Evolutionary conservation across 192 early-diverging fungal genomes (phyloP).

Genomic region (Funneliformis mosseae): DNA sequence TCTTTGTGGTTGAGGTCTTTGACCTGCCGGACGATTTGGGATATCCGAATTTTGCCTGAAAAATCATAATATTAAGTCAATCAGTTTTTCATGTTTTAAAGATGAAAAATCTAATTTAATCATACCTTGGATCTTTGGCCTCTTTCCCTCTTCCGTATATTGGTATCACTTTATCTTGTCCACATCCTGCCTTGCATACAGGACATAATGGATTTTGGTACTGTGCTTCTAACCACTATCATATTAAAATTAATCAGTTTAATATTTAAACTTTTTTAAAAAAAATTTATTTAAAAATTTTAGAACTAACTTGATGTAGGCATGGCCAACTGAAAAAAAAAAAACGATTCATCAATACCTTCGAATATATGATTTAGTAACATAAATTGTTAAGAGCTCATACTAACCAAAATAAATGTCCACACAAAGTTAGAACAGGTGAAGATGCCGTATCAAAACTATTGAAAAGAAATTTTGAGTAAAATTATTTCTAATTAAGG

Average conservation of each 20-base stretch:
- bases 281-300: constrained; percentile 1
- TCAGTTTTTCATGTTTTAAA: neutral
- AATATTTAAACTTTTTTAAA: neutral
- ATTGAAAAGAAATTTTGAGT: constrained; percentile 1
- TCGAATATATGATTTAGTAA: neutral
- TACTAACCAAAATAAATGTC: constrained; percentile 74
- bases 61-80: neutral
- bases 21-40: constrained; percentile 77
- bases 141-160: constrained; percentile 81
- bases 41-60: constrained; percentile 45
- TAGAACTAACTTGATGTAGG: constrained; percentile 26
- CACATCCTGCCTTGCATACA: constrained; percentile 85
- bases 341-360: neutral
- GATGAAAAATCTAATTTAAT: neutral
- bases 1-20: constrained; percentile 68
- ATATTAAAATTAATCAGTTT: constrained; percentile 28
- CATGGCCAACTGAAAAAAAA: constrained; percentile 25
- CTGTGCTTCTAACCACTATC: constrained; percentile 74
- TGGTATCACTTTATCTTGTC: constrained; percentile 81
- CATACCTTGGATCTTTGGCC: constrained; percentile 71
- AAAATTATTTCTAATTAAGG: neutral
- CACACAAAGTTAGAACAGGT: constrained; percentile 78
- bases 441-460: constrained; percentile 77
- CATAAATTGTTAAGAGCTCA: neutral
- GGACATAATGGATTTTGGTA: constrained; percentile 75